These are phyloP conservation scores for Lachancea sp. DNA, from an alignment of 805 yeast species.

Conservation along the genomic window DNA sequence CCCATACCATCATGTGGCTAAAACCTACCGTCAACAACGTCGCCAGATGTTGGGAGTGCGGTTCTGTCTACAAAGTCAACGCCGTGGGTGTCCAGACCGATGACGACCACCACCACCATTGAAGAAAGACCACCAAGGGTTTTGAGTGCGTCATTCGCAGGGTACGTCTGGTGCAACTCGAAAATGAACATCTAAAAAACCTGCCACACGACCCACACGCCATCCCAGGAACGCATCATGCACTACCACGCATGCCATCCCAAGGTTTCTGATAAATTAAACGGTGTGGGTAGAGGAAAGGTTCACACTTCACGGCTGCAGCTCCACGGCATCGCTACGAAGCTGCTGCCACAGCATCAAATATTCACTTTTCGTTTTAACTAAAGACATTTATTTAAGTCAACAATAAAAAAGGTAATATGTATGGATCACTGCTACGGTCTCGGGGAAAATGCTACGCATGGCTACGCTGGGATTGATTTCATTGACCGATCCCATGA, in stretches of 20 bases:
- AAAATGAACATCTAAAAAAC: neutral
- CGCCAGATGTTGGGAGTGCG: slow-evolving; percentile 98
- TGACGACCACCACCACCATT: slow-evolving; percentile 35
- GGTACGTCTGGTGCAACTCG: neutral
- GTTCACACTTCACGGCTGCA: neutral
- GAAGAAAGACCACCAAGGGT: neutral
- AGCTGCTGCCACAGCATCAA: slow-evolving; percentile 4
- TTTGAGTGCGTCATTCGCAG: too few relatives aligned
- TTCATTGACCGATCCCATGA: too few relatives aligned
- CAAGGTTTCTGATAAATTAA: neutral
- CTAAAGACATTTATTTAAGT: slow-evolving; percentile 6
- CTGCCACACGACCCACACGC: neutral
- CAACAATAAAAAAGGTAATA: slow-evolving; percentile 6
- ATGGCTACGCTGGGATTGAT: too few relatives aligned
- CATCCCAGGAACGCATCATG: neutral
- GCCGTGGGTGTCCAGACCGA: slow-evolving; percentile 75
- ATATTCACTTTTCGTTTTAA: slow-evolving; percentile 7
- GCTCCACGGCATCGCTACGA: neutral
- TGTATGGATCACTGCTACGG: neutral
- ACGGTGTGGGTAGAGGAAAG: neutral
- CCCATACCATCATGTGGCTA: slow-evolving; percentile 89
- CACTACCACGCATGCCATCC: slow-evolving; percentile 3
- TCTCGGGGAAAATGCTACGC: too few relatives aligned
- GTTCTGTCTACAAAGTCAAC: slow-evolving; percentile 85
- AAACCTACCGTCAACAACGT: slow-evolving; percentile 75